Conservation (phyloP, 805 yeast genomes). For the Phaffomyces thermotolerans region DNA sequence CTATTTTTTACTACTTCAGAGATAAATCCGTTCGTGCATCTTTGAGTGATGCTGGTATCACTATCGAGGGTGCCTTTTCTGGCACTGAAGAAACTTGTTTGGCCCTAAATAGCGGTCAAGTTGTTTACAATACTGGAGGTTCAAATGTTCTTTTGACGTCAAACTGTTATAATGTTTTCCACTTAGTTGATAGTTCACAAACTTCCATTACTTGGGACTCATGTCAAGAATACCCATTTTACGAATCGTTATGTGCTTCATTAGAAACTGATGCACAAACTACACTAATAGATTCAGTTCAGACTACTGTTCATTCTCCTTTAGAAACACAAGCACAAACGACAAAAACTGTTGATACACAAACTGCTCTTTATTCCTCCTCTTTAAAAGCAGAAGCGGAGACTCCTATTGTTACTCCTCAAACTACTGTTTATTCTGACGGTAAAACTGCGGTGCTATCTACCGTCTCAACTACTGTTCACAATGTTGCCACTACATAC, state of each 20-base stretch:
- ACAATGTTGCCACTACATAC: constrained; percentile 8
- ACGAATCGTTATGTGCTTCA: constrained; percentile 10
- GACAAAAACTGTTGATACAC: not conserved
- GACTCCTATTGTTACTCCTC: too few species aligned
- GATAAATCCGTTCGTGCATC: not conserved
- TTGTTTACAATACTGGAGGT: constrained; percentile 15
- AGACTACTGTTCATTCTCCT: too few species aligned
- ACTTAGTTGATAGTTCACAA: constrained; percentile 11
- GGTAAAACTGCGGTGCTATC: constrained; percentile 12
- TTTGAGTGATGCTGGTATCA: constrained; percentile 5
- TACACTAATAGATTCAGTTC: not conserved
- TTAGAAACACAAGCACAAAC: not conserved
- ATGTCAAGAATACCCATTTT: constrained; percentile 23
- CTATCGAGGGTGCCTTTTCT: constrained; percentile 10
- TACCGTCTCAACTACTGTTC: constrained; percentile 13
- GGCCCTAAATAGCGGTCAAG: constrained; percentile 14
- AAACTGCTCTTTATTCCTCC: not conserved
- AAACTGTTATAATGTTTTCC: constrained; percentile 20
- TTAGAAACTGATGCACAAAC: not conserved
- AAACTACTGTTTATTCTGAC: constrained; percentile 5
- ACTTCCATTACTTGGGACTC: constrained; percentile 16
- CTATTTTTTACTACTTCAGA: constrained; percentile 17
- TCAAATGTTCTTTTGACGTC: constrained; percentile 15
- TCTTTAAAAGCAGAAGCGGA: too few species aligned
- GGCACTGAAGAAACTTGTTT: constrained; percentile 10